Evolutionary conservation across 257 asterid species (phyloP).

Genomic region (Avicennia marina): DNA sequence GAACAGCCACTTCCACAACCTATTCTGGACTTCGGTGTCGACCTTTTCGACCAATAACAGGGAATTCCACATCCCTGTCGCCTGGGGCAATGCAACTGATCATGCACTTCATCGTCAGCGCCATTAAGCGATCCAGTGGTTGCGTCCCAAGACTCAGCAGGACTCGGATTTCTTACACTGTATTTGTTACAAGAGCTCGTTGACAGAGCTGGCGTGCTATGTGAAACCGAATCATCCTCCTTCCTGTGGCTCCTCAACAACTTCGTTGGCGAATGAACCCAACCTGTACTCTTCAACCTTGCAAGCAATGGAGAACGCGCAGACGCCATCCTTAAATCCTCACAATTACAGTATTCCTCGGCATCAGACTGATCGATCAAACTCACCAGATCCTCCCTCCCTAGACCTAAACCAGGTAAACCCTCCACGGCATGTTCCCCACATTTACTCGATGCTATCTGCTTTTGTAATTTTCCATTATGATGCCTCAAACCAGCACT

Average conservation of each 20-base stretch:
- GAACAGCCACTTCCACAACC: constrained; percentile 71
- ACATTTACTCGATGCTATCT: constrained; percentile 33
- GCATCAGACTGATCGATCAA: constrained; percentile 73
- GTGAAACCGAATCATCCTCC: constrained; percentile 70
- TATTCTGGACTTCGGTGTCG: constrained; percentile 78
- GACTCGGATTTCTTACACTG: constrained; percentile 56
- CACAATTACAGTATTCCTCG: constrained; percentile 60
- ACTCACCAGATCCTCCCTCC: constrained; percentile 54
- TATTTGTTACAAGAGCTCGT: constrained; percentile 64
- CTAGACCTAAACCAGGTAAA: constrained; percentile 20
- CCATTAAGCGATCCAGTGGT: constrained; percentile 70
- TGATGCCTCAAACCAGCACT: constrained; percentile 36
- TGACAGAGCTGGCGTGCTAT: constrained; percentile 75
- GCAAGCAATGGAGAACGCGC: constrained; percentile 75
- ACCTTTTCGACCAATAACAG: constrained; percentile 91
- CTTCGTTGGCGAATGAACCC: constrained; percentile 52
- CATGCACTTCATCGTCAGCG: constrained; percentile 82
- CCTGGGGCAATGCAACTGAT: constrained; percentile 68
- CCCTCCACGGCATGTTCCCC: constrained; percentile 38
- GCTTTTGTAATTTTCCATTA: constrained; percentile 46
- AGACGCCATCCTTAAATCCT: constrained; percentile 57
- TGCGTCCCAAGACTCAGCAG: constrained; percentile 86
- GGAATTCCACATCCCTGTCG: constrained; percentile 93
- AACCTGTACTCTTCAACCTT: constrained; percentile 51
- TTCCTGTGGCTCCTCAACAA: constrained; percentile 44